These are phyloP conservation scores for Chytriomyces sp. DNA, from an alignment of 192 early-diverging fungal species.

Conservation along the genomic window DNA sequence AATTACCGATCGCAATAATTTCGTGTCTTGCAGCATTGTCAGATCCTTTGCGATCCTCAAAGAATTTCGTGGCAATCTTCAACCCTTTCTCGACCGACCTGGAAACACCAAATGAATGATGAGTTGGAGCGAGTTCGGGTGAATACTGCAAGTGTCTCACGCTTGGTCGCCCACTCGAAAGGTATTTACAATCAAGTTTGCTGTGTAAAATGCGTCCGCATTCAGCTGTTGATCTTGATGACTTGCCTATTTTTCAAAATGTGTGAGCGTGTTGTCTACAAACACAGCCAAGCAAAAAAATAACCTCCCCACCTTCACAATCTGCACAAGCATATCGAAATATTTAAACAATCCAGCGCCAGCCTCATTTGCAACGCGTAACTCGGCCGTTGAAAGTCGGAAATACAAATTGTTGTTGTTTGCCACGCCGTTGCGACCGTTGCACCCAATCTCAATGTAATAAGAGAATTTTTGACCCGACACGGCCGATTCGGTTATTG, in stretches of 20 bases:
- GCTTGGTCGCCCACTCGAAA: conserved; percentile 59
- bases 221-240: conserved; percentile 68
- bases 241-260: conserved; percentile 49
- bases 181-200: conserved; percentile 80
- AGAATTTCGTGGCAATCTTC: conserved; percentile 65
- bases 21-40: conserved; percentile 64
- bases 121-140: background rate
- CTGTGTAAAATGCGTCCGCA: conserved; percentile 79
- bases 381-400: conserved; percentile 63
- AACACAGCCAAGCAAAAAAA: too few species aligned
- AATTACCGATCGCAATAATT: conserved; percentile 85
- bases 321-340: conserved; percentile 73
- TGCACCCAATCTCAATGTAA: conserved; percentile 89
- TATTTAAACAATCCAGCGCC: conserved; percentile 78
- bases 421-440: conserved; percentile 91
- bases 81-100: conserved; percentile 45
- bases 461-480: conserved; percentile 59
- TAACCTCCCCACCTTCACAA: conserved; percentile 54
- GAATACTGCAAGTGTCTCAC: background rate
- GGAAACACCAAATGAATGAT: conserved; percentile 5
- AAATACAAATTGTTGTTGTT: conserved; percentile 66
- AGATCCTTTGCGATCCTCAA: conserved; percentile 59
- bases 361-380: conserved; percentile 71
- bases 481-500: conserved; percentile 52
- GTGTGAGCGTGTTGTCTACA: too few species aligned